Evolutionary conservation across 768 basidiomycete species (phyloP), one percentile per base, ranked within the genome.

Genomic region (Hydnomerulius pinastri): DNA sequence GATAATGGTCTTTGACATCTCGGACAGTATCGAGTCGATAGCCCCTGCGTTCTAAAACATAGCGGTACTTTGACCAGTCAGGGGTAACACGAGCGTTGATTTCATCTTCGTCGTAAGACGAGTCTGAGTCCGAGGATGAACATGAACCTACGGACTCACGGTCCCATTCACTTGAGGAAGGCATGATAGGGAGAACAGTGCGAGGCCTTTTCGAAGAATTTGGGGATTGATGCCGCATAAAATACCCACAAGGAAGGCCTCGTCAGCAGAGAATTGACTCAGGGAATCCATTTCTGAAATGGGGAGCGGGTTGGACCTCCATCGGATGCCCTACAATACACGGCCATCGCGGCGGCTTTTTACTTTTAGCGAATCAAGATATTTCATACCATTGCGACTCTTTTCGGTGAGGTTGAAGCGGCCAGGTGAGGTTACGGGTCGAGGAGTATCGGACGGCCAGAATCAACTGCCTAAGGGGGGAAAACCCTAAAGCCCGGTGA

Each of bases 11-110:
- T 63, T 77, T 82, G 23, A 85, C 87, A 57, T 88, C 86, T 42
- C 76, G 73, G 35, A 80, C 79, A 23, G 87, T 90, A 55, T 90
- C 86, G 1, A 90, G 79, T 29, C 73, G 79, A 59, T 81, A 81
- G 4, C 85, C 87, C 37, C 76, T 74, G 48, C 64, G 48, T 37
- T 74, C 66, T 40, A 87, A 68, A 27, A 79, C 50, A 40, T 58
- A 48, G 10, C 76, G 71, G 61, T 87, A 86, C 44, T 70, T 71
- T 29, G 73, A 71, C 88, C 88, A 90, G 57, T 77, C 71, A 3
- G 87, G 87, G 17, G 70, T 70, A 30, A 85, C 52, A 42, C 87
- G 84, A 17, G 63, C 59, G 59, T 90, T 87, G 47, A 77, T 67
- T 50, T 82, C 77, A 12, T 67, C 65, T 23, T 68, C 68, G 47